Conservation (phyloP, 202 grass and related monocot genomes). For the Digitaria exilis region DNA sequence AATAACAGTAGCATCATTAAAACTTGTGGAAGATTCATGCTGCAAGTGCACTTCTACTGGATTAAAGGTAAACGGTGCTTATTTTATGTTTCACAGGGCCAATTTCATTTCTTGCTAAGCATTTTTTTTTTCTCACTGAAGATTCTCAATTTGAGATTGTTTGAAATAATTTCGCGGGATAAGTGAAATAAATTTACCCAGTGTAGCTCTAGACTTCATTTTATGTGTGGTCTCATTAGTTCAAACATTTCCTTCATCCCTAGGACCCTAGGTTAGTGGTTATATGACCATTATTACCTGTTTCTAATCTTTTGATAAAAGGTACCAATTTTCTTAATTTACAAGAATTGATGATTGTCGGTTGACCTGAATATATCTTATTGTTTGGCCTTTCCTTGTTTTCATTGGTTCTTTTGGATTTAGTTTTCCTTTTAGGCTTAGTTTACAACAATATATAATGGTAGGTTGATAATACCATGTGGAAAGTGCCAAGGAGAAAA, state of each 20-base stretch:
- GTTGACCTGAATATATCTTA: neutral
- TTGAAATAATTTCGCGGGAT: neutral
- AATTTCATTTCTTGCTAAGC: neutral
- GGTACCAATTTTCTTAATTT: neutral
- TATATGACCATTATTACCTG: neutral
- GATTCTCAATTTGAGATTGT: too few species aligned
- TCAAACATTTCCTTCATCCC: neutral
- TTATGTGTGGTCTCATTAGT: neutral
- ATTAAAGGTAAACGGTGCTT: neutral
- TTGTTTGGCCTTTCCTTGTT: neutral
- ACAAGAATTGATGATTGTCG: neutral
- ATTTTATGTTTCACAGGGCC: neutral
- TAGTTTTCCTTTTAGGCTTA: neutral
- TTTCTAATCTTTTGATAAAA: neutral
- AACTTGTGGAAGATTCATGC: neutral
- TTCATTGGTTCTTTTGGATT: neutral
- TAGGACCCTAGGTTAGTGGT: neutral
- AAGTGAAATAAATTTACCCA: neutral
- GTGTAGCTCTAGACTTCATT: neutral
- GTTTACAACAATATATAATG: too few species aligned
- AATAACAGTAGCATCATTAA: neutral
- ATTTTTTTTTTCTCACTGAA: neutral
- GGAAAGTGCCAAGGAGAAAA: too few species aligned
- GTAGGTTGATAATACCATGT: too few species aligned
- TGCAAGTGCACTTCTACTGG: neutral